Percentiles rank a stretch among this genome's conserved stretches.
Conservation (phyloP, 208 protist genomes). For the Wallacemonas sp. region DNA sequence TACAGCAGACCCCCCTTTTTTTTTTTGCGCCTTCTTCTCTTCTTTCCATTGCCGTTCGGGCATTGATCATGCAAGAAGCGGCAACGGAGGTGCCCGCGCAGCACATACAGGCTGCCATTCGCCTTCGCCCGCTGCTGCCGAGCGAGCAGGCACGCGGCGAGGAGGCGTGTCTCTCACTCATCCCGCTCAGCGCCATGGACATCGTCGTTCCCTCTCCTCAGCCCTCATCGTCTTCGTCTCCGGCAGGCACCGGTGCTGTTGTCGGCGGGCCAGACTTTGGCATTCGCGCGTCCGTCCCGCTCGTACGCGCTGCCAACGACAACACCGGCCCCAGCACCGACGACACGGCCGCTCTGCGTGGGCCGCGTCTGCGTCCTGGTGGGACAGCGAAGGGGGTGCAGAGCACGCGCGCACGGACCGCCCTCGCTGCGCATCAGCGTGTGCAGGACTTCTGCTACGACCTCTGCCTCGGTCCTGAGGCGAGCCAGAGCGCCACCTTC, state of each 20-base stretch:
- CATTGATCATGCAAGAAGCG: not conserved
- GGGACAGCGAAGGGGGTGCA: not conserved
- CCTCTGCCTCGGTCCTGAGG: conserved; percentile 49
- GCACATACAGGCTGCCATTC: conserved; percentile 51
- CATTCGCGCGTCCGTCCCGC: conserved; percentile 13
- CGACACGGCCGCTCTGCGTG: not conserved
- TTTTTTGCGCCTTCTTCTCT: conserved; percentile 14
- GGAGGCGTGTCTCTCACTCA: conserved; percentile 16
- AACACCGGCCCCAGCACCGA: not conserved
- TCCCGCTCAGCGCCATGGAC: conserved; percentile 16
- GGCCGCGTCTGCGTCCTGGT: not conserved
- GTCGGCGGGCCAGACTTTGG: conserved; percentile 3
- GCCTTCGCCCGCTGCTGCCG: conserved; percentile 70
- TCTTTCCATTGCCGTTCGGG: not conserved
- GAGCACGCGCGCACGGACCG: not conserved
- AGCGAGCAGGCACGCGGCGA: conserved; percentile 51
- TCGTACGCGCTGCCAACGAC: no score
- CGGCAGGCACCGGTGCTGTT: not conserved
- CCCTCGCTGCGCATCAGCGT: not conserved
- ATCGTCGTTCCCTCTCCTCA: not conserved
- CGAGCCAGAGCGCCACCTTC: conserved; percentile 64
- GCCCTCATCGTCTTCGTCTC: not conserved
- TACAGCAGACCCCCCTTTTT: no score
- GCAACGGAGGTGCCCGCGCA: not conserved
- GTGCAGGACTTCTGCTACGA: conserved; percentile 60